Base-by-base conservation (phyloP, 2,329 filamentous ascomycete genomes). In the Trichophyton benhamiae region DNA sequence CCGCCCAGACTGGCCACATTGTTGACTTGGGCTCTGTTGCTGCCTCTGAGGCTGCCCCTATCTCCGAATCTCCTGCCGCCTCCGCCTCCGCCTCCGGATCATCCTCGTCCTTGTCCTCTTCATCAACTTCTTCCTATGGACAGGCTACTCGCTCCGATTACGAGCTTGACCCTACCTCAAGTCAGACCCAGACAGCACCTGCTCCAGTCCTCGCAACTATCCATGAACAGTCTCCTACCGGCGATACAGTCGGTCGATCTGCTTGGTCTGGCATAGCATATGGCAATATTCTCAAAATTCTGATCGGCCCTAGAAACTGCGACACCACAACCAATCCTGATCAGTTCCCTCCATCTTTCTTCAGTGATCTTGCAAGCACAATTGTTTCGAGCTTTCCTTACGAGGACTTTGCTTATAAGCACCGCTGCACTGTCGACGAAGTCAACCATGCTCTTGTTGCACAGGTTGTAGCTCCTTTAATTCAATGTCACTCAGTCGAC, bases 331-430 rank as follows among this genome's bases (percentile, higher is more conserved):
- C 61, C 42, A 30, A 68, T 63, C 44, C 66, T 64, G 2, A 58
- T 5, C 15, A 55, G 6, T 27, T 55, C n/a, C 49, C 49, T 17
- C 49, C 59, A 15, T 17, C 62, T 30, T 69, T 70, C 62, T 72
- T 72, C 57, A 60, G 49, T 2, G 65, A 68, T 49, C 64, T 72
- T 61, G 68, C 66, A 9, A 57, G 62, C 3, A 64, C 61, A 3
- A 67, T 72, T 20, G 52, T 53, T 2, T 15, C 58, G 3, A 52
- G 30, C 13, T 73, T 73, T 42, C 70, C 70, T 0, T 64, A 68
- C 30, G 33, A 62, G 3, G 38, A 49, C 1, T 71, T 72, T 60
- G 69, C 71, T 3, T 5, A 59, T 13, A 49, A 61, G 6, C 64
- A 72, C 41, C 44, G 57, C 6, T 72, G 70, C 48, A 61, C 36